phyloP scores from a whole-genome alignment of 106 monocot genomes.

The Allium sativum region DNA sequence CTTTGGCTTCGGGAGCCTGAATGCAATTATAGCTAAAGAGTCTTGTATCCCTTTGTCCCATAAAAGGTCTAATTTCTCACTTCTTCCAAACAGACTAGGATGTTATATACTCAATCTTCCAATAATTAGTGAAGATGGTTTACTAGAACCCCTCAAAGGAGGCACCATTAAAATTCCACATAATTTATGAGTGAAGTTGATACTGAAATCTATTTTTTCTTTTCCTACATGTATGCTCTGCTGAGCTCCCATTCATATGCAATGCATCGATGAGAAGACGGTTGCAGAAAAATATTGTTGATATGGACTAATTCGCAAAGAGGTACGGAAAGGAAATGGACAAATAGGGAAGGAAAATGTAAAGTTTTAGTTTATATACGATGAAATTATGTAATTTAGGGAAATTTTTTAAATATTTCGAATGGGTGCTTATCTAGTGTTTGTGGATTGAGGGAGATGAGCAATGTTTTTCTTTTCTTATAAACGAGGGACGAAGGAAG shows the following conservation, averaged over 20 bases:
- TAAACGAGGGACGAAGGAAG: no score
- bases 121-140: conserved; percentile 53
- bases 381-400: no score
- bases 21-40: conserved; percentile 48
- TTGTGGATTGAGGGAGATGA: no score
- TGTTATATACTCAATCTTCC: conserved; percentile 74
- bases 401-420: no score
- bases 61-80: conserved; percentile 71
- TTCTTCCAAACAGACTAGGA: conserved; percentile 67
- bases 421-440: no score
- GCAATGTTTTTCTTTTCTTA: no score
- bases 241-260: conserved; percentile 98
- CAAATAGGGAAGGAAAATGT: no score
- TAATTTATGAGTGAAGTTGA: conserved; percentile 81
- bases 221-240: conserved; percentile 91
- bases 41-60: conserved; percentile 81
- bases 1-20: conserved; percentile 57
- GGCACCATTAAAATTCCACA: conserved; percentile 46
- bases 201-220: conserved; percentile 81
- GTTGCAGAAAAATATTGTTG: no score
- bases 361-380: no score
- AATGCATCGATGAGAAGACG: no score
- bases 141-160: conserved; percentile 32
- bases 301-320: no score
- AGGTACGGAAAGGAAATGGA: no score